Conservation (phyloP, 2,329 filamentous ascomycete species). For the Aspergillus quadricinctus region DNA sequence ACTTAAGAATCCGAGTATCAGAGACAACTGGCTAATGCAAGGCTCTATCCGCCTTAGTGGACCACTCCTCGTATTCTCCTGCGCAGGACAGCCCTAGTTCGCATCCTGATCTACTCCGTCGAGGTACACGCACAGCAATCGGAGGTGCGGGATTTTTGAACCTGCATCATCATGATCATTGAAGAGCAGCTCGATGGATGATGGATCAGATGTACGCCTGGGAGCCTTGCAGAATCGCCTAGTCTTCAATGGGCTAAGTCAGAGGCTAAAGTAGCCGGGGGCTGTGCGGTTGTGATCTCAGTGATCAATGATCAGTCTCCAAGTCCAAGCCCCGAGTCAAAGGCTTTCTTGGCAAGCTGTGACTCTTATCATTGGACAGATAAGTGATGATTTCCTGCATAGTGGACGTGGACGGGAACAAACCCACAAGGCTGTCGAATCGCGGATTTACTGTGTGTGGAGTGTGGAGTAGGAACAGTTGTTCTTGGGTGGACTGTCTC, state of each 20-base stretch:
- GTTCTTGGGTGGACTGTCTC: not conserved
- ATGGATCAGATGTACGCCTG: not conserved
- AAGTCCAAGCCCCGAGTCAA: not conserved
- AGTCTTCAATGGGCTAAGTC: not conserved
- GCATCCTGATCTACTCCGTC: not conserved
- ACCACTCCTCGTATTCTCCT: not conserved
- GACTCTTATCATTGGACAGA: not conserved
- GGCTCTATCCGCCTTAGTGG: not conserved
- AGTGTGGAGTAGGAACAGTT: conserved; percentile 1
- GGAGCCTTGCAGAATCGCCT: not conserved
- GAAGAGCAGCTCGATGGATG: not conserved
- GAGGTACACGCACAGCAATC: not conserved
- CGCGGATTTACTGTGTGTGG: conserved; percentile 1
- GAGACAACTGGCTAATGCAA: not conserved
- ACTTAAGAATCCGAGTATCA: no score
- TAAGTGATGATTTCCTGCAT: not conserved
- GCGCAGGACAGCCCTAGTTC: not conserved
- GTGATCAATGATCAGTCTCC: not conserved
- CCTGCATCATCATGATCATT: not conserved
- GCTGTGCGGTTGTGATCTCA: not conserved
- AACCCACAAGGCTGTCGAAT: conserved; percentile 14
- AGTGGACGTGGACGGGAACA: not conserved
- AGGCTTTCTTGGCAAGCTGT: not conserved
- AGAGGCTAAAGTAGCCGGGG: not conserved
- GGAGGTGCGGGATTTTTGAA: not conserved